Evolutionary conservation across 2,329 filamentous ascomycete species (phyloP).

Genomic region (Neoscytalidium dimidiatum): DNA sequence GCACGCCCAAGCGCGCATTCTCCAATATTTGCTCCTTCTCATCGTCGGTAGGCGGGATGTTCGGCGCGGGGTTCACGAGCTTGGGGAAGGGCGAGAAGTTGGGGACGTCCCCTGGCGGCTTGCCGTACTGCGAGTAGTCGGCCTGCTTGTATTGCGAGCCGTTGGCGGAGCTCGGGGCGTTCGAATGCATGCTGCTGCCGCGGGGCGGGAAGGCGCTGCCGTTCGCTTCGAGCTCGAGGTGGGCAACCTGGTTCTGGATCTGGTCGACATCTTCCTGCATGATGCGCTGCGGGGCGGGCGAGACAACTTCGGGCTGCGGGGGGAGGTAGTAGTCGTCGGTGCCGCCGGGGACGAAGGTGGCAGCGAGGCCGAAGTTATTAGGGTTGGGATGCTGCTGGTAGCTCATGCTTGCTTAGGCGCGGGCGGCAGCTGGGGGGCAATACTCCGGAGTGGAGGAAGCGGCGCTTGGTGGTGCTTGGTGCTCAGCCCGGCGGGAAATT

Average conservation of each 20-base stretch:
- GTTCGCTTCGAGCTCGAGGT: conserved; percentile 81
- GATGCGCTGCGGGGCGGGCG: conserved; percentile 74
- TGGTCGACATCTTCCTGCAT: conserved; percentile 87
- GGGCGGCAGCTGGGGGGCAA: conserved; percentile 12
- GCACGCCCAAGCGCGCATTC: conserved; percentile 76
- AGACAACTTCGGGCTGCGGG: conserved; percentile 62
- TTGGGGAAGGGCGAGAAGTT: conserved; percentile 92
- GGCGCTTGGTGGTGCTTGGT: not conserved
- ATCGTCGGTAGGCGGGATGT: conserved; percentile 90
- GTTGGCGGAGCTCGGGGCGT: conserved; percentile 24
- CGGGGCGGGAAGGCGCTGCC: conserved; percentile 8
- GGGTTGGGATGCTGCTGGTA: conserved; percentile 15
- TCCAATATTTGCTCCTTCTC: conserved; percentile 90
- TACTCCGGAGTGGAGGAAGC: conserved; percentile 11
- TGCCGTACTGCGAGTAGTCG: conserved; percentile 41
- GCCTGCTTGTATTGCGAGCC: conserved; percentile 24
- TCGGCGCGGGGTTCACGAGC: conserved; percentile 74
- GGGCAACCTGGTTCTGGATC: conserved; percentile 88
- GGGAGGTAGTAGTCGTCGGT: conserved; percentile 69
- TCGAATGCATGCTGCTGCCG: conserved; percentile 23
- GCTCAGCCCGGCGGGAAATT: conserved; percentile 10
- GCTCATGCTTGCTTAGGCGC: conserved; percentile 15
- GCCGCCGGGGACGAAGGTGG: conserved; percentile 69
- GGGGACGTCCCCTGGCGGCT: conserved; percentile 56
- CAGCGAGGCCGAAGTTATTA: conserved; percentile 31